These are phyloP conservation scores for Trypanosoma avium DNA, from an alignment of 208 protist species.

Conservation along the genomic window DNA sequence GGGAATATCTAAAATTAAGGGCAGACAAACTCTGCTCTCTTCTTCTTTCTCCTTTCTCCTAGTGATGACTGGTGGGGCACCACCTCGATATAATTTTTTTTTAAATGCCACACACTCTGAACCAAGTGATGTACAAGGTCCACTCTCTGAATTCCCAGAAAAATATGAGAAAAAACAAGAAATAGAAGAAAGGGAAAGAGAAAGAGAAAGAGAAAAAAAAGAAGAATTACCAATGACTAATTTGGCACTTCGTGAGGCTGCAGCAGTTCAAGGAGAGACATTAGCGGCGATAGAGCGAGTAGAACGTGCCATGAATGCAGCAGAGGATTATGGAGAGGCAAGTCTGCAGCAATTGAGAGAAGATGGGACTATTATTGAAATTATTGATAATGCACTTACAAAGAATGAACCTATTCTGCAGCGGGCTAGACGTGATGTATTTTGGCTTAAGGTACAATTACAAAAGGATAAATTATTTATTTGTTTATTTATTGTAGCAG, in stretches of 20 bases:
- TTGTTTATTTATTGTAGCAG: conserved; percentile 5
- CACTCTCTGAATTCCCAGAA: too few relatives aligned
- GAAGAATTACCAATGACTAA: background rate
- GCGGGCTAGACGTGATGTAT: conserved; percentile 2
- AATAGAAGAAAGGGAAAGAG: too few relatives aligned
- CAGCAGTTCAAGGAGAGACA: conserved; percentile 17
- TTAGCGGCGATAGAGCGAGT: conserved; percentile 6
- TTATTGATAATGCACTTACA: conserved; percentile 11
- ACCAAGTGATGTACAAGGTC: background rate
- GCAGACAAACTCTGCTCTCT: too few relatives aligned
- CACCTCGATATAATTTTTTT: background rate
- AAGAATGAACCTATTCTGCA: conserved; percentile 10
- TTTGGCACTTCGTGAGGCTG: conserved; percentile 4
- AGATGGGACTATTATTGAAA: conserved; percentile 18
- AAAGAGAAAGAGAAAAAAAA: background rate
- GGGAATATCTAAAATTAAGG: too few relatives aligned
- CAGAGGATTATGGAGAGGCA: conserved; percentile 5
- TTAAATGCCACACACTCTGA: background rate
- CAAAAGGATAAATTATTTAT: conserved; percentile 18
- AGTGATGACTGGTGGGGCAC: background rate
- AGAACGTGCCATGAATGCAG: conserved; percentile 16
- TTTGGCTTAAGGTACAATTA: conserved; percentile 13
- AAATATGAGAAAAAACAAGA: too few relatives aligned
- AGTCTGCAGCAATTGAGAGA: conserved; percentile 2
- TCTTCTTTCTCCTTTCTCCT: too few relatives aligned